Percentiles rank a stretch among this genome's conserved stretches.
Conservation (phyloP, 208 protist genomes). For the Trypanosomatidae sp. region DNA sequence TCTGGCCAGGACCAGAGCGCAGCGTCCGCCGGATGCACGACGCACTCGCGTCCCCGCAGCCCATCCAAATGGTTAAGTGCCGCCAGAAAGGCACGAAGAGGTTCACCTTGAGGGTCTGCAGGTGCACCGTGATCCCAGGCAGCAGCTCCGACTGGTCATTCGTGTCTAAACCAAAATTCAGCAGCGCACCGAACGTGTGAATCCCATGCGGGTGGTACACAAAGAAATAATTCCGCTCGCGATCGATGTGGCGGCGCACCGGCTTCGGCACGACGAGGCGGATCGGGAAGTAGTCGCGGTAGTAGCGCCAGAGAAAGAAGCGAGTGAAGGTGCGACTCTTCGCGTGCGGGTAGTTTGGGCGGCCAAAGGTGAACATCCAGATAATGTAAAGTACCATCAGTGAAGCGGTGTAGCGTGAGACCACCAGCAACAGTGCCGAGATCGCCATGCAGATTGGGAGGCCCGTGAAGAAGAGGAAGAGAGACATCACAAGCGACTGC, state of each 20-base stretch:
- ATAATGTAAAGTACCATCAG: conserved; percentile 65
- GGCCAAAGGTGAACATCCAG: conserved; percentile 64
- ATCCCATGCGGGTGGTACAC: conserved; percentile 89
- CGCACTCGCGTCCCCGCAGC: conserved; percentile 80
- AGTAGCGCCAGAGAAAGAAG: conserved; percentile 57
- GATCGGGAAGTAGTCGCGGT: conserved; percentile 84
- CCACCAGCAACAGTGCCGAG: conserved; percentile 35
- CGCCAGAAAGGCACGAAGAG: conserved; percentile 90
- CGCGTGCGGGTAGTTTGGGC: conserved; percentile 41
- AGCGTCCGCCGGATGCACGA: conserved; percentile 69
- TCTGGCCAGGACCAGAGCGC: conserved; percentile 66
- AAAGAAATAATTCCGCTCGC: conserved; percentile 82
- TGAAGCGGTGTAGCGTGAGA: conserved; percentile 46
- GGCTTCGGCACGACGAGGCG: conserved; percentile 61
- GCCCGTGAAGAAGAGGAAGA: conserved; percentile 76
- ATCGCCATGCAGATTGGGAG: conserved; percentile 48
- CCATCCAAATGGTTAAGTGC: conserved; percentile 53
- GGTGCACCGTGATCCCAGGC: conserved; percentile 64
- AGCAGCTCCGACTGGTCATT: conserved; percentile 46
- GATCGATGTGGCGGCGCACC: conserved; percentile 47
- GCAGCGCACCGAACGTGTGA: conserved; percentile 83
- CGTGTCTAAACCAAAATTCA: conserved; percentile 63
- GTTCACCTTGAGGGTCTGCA: conserved; percentile 84
- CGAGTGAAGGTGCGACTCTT: conserved; percentile 27
- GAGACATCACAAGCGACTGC: conserved; percentile 42